Conservation (phyloP, 202 grass and related monocot species). For the Schoenoplectus tabernaemontani region DNA sequence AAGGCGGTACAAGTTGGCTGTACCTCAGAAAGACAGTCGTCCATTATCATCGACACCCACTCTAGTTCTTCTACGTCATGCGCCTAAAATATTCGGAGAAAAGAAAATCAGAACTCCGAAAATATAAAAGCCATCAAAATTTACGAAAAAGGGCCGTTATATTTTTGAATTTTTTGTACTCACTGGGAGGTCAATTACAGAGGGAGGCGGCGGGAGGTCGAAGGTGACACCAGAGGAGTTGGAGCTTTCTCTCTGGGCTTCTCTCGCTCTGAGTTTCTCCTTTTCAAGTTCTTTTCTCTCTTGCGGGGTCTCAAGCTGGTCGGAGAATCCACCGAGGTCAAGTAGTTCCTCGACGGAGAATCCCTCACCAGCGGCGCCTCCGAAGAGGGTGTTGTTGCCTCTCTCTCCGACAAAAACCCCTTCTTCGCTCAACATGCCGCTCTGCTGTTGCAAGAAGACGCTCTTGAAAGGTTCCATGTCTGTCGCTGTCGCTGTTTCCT, state of each 20-base stretch:
- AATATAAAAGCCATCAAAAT: too few relatives aligned
- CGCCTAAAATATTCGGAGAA: constrained; percentile 30
- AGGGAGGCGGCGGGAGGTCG: constrained; percentile 28
- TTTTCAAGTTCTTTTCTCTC: constrained; percentile 11
- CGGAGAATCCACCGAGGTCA: constrained; percentile 66
- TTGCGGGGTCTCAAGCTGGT: constrained; percentile 31
- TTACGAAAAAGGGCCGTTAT: background rate
- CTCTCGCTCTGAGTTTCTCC: background rate
- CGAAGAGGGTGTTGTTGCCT: constrained; percentile 23
- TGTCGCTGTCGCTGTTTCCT: constrained; percentile 25
- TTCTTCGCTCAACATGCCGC: constrained; percentile 20
- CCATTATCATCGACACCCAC: constrained; percentile 91
- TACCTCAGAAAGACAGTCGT: constrained; percentile 75
- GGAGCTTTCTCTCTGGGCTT: constrained; percentile 20
- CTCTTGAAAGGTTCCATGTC: constrained; percentile 51
- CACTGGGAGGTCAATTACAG: constrained; percentile 67
- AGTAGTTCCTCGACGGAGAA: constrained; percentile 83
- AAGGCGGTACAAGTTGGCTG: constrained; percentile 25
- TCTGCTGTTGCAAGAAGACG: constrained; percentile 26
- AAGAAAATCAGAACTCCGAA: background rate
- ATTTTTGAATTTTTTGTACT: background rate
- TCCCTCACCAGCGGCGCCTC: constrained; percentile 22
- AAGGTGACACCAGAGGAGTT: constrained; percentile 33
- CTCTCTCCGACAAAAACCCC: constrained; percentile 17
- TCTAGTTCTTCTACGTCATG: constrained; percentile 89